Conservation (phyloP, 129 eudicot genomes). For the Centella asiatica region DNA sequence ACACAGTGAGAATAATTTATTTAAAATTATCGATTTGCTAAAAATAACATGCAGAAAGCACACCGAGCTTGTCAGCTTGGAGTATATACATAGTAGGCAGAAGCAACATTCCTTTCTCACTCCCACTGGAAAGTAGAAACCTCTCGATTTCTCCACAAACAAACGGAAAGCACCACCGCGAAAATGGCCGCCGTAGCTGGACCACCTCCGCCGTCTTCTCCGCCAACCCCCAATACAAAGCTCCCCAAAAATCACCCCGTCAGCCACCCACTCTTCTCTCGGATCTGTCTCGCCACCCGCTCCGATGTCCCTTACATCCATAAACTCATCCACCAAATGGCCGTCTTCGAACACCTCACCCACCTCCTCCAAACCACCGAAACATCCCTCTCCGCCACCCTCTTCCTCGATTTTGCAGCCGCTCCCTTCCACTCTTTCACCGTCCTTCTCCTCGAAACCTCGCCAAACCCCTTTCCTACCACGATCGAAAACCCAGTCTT, state of each 20-base stretch:
- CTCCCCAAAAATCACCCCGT: constrained; percentile 41
- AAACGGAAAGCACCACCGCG: too few relatives aligned
- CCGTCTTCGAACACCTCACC: constrained; percentile 57
- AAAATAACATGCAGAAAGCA: too few relatives aligned
- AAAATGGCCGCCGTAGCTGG: constrained; percentile 59
- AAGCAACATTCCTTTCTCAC: too few relatives aligned
- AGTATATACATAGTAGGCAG: too few relatives aligned
- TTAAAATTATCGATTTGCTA: too few relatives aligned
- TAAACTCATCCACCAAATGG: constrained; percentile 84
- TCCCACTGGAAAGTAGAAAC: too few relatives aligned
- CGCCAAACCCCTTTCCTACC: constrained; percentile 44
- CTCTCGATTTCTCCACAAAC: too few relatives aligned
- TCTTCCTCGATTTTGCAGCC: constrained; percentile 28
- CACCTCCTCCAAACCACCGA: constrained; percentile 65
- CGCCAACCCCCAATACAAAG: constrained; percentile 27
- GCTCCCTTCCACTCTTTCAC: constrained; percentile 63
- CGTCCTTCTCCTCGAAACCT: constrained; percentile 62
- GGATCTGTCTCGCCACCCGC: constrained; percentile 62
- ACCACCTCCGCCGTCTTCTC: constrained; percentile 44
- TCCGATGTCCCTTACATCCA: constrained; percentile 67
- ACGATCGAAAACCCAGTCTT: constrained; percentile 25
- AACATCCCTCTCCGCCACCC: constrained; percentile 61
- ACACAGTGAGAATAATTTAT: too few relatives aligned
- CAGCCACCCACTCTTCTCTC: constrained; percentile 48
- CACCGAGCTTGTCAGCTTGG: too few relatives aligned